Percentiles rank a stretch among this genome's conserved stretches.
Conservation (phyloP, 106 monocot species). For the Acanthochlamys bracteata region DNA sequence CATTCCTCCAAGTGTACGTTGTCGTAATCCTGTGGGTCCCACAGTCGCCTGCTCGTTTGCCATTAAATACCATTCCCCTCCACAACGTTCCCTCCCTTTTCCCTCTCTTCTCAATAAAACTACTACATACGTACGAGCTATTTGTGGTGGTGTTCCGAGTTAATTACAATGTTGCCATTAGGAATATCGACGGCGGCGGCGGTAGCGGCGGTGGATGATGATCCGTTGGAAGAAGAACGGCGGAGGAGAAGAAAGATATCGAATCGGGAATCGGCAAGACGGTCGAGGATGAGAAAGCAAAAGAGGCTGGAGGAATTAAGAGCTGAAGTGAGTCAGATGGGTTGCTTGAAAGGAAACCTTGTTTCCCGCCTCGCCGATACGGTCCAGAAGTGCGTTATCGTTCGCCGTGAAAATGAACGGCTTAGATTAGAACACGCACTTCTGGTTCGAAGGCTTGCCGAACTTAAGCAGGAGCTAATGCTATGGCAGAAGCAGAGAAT, state of each 20-base stretch:
- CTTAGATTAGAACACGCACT: slow-evolving; percentile 16
- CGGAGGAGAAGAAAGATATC: slow-evolving; percentile 45
- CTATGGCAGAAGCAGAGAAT: slow-evolving; percentile 17
- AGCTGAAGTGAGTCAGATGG: slow-evolving; percentile 5
- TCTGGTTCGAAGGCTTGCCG: slow-evolving; percentile 17
- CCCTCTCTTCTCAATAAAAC: slow-evolving; percentile 17
- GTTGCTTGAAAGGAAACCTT: slow-evolving; percentile 16
- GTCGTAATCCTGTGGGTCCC: slow-evolving; percentile 5
- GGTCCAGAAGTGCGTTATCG: not conserved
- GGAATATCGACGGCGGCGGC: too few relatives aligned
- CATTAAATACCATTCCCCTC: slow-evolving; percentile 39
- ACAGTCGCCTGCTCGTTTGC: not conserved
- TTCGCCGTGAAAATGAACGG: slow-evolving; percentile 20
- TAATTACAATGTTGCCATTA: too few relatives aligned
- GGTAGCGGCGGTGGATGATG: too few relatives aligned
- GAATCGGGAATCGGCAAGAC: slow-evolving; percentile 59
- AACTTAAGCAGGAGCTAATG: slow-evolving; percentile 17
- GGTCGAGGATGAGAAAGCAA: slow-evolving; percentile 58
- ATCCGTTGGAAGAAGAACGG: slow-evolving; percentile 20
- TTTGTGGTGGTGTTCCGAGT: too few relatives aligned
- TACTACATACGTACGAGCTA: too few relatives aligned
- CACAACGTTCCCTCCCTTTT: slow-evolving; percentile 50
- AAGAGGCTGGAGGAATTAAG: slow-evolving; percentile 32
- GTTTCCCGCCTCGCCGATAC: slow-evolving; percentile 8
- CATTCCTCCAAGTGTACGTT: slow-evolving; percentile 1